Evolutionary conservation across 345 rosid genomes (phyloP), one percentile per base, ranked within the genome.

Genomic region (Corchorus olitorius): DNA sequence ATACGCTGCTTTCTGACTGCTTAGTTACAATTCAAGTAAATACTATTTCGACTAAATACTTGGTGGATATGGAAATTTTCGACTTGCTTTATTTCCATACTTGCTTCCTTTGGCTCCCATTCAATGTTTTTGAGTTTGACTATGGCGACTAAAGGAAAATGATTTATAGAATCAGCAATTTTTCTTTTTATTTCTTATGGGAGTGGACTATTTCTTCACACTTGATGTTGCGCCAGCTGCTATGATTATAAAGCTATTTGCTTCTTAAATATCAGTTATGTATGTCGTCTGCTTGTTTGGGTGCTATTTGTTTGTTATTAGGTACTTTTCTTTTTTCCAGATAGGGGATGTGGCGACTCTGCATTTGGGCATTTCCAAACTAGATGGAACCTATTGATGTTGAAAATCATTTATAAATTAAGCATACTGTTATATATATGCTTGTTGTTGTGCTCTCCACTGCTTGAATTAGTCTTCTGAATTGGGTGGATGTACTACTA

Each of bases 71-170:
- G 33, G 22, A 15, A 69, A 50, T 0, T 34, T 50, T 49, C 19
- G 59, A 1, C 50, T 69, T 49, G 37, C 65, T 55, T 72, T 72
- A 35, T 72, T 56, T 37, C 35, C 34, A 2, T 72, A 58, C 52
- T 43, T 72, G 8, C 52, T 58, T 72, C 63, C 63, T 11, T 14
- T 35, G 49, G 49, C 63, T 11, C 35, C 56, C 48, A 70, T 12
- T 64, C 20, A 16, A 35, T 8, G 27, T 69, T 9, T 9, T 50
- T 50, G 55, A 50, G 55, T 50, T 27, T 49, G 53, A 65, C 17
- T 43, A 19, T 49, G 34, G 45, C 2, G 70, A 45, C 22, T 46
- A 10, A 13, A 45, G 20, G 2, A 43, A 27, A 49, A 11, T 27
- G 1, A 27, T 27, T 27, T 9, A 59, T 59, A 3, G 63, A 22